Conservation (phyloP, 441 rosid genomes). For the Populus hybrid region DNA sequence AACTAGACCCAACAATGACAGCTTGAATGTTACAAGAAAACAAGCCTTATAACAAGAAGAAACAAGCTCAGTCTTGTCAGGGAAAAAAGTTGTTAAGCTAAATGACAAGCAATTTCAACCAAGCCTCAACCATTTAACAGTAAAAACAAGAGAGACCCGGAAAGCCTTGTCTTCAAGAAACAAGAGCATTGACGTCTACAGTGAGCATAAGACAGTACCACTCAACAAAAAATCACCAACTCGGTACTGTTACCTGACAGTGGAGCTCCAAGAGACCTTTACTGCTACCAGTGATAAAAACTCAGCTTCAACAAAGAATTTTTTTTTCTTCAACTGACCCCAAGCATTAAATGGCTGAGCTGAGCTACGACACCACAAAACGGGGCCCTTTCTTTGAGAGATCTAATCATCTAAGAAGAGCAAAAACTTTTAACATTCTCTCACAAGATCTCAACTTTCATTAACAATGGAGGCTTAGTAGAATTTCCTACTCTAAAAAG, state of each 20-base stretch:
- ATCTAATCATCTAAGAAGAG: conserved; percentile 28
- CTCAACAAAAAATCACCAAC: conserved; percentile 10
- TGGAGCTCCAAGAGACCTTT: conserved; percentile 23
- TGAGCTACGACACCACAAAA: conserved; percentile 21
- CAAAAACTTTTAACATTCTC: not conserved
- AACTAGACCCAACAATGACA: conserved; percentile 13
- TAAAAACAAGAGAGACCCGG: conserved; percentile 3
- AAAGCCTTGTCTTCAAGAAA: conserved; percentile 13
- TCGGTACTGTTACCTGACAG: conserved; percentile 23
- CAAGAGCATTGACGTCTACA: conserved; percentile 1
- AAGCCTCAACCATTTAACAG: conserved; percentile 15
- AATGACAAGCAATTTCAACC: conserved; percentile 15
- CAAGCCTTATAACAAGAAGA: conserved; percentile 13
- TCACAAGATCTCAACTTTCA: conserved; percentile 42
- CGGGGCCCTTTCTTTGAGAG: conserved; percentile 39
- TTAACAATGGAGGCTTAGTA: conserved; percentile 40
- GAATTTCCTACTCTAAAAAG: conserved; percentile 26
- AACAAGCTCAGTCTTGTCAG: conserved; percentile 10
- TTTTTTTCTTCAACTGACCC: conserved; percentile 25
- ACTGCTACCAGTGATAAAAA: conserved; percentile 30
- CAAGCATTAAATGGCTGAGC: conserved; percentile 35
- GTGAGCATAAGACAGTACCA: conserved; percentile 3
- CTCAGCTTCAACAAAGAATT: conserved; percentile 27
- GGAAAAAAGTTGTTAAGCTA: conserved; percentile 10
- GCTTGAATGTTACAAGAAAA: conserved; percentile 10